These are phyloP conservation scores for Carex arenaria DNA, from an alignment of 202 grass and related monocot genomes.

Conservation along the genomic window DNA sequence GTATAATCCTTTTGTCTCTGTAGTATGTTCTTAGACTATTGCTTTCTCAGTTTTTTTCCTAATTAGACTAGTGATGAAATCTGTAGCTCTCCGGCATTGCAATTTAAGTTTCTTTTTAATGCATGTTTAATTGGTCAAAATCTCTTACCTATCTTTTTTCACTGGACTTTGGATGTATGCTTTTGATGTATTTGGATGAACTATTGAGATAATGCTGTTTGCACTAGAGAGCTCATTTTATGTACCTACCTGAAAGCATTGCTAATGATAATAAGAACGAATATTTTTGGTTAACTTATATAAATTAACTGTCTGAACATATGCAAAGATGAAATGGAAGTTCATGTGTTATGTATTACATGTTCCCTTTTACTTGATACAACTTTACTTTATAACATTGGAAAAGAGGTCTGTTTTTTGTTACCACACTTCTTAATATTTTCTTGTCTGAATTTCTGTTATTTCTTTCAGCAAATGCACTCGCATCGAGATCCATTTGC, in stretches of 20 bases:
- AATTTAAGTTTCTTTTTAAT: background rate
- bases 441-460: background rate
- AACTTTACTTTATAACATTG: background rate
- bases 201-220: background rate
- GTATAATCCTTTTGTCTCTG: background rate
- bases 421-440: background rate
- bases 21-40: background rate
- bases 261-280: background rate
- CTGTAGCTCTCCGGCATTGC: background rate
- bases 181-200: background rate
- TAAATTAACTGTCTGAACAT: background rate
- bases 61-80: background rate
- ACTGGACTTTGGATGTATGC: no score
- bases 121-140: background rate
- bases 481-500: constrained; percentile 95
- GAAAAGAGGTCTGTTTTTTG: background rate
- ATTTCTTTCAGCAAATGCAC: constrained; percentile 77
- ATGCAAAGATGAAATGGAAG: background rate
- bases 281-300: background rate
- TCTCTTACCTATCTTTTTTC: no score
- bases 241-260: background rate
- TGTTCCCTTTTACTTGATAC: background rate
- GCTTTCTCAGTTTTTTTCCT: background rate
- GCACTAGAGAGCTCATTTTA: background rate
- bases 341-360: background rate